Evolutionary conservation across 2,329 filamentous ascomycete genomes (phyloP), one percentile per base, ranked within the genome.

Genomic region (Aspergillus aculeatinus): DNA sequence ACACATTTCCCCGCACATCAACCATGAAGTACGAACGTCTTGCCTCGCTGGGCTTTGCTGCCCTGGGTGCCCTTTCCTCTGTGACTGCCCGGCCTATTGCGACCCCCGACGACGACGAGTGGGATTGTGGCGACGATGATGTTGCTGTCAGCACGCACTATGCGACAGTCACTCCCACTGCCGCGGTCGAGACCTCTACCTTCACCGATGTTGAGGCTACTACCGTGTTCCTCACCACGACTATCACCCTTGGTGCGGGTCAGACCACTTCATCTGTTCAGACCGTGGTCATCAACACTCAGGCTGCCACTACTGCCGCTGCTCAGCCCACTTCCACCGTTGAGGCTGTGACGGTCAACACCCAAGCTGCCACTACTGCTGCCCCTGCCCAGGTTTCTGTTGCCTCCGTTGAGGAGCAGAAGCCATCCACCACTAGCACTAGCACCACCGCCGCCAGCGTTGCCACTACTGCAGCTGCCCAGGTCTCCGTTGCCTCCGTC

Each of bases 1-100:
- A 51, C 33, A 29, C 23, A 21, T 21, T 50, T 31, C 49, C 21
- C 14, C 19, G 44, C 31, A 48, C 44, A 35, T 48, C 56, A 50
- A 66, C 27, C 48, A 73, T 74, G 71, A 72, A 68, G 59, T 72
- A 67, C 49, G 68, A 70, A 47, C 57, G 51, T 31, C 48, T 72
- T 11, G 60, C 63, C 44, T 69, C 65, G 25, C 33, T 72, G 16
- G 61, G 63, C 27, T 33, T 69, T 42, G 68, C 67, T 58, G 66
- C 70, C 53, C 25, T 74, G 42, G 59, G 70, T 50, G 59, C 61
- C 14, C 64, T 67, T 42, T 63, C 67, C 16, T 63, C 67, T 12
- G 69, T 68, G 35, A 70, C 70, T 49, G 70, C 70, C 10, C 61
- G 64, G 31, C 67, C 67, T 11, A 42, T 72, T 5, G 39, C 14